Base-by-base conservation (phyloP, 768 basidiomycete genomes). In the Rubroboletus satanas region DNA sequence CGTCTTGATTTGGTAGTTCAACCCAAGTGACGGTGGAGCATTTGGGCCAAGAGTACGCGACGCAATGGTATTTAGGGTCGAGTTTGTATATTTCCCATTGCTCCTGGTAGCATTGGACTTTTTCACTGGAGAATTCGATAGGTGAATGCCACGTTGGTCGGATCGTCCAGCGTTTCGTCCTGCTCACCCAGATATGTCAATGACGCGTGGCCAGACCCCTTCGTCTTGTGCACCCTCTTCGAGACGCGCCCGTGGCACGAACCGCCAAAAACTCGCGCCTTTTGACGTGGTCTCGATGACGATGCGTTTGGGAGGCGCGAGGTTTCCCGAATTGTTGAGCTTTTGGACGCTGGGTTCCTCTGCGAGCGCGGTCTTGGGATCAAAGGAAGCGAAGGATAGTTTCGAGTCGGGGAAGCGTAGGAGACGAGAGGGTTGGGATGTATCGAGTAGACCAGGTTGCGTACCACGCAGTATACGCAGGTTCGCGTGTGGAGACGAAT, bases 11-110 rank as follows among this genome's bases (percentile, higher is more conserved):
- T 21, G 54, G 42, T 4, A 41, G 38, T 28, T 70, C 63, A 33
- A 62, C 52, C 57, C 54, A 58, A 41, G 49, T 57, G 33, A 71
- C 53, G 15, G 64, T 55, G 18, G 72, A 52, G 33, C 62, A 64
- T 45, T 73, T 68, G 9, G 80, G 78, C 49, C 71, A 70, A 33
- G 66, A 66, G 32, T 71, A 78, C 9, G 89, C 82, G 54, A 73
- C 69, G 64, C 89, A 92, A 23, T 81, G 79, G 60, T 91, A 91
- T n/a, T 70, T 68, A 3, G 85, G 83, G 64, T 92, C 90, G 8
- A 92, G 77, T 65, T 90, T 91, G 72, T 90, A 85, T 29, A 91
- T 83, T 57, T 92, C 90, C 90, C 90, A 92, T 67, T 90, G 88
- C 35, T 91, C 87, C 66, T 87, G 86, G 18, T 80, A 79, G 64